phyloP scores from a whole-genome alignment of 352 stramenopile genomes.

The Halophytophthora batemanensis region DNA sequence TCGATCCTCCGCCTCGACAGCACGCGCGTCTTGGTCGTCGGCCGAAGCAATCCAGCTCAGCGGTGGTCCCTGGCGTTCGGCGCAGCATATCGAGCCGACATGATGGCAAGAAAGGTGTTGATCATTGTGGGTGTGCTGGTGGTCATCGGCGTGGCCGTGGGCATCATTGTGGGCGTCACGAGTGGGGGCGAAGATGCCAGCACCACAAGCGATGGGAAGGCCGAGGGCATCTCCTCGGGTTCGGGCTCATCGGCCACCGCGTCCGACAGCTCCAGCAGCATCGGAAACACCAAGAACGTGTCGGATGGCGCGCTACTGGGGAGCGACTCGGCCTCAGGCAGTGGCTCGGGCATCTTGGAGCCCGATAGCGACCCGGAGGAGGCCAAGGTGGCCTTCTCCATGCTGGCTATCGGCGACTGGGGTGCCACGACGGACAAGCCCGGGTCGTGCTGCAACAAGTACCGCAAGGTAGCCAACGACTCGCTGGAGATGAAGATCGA shows the following conservation, averaged over 20 bases:
- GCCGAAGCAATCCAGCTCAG: no score
- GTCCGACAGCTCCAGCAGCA: slow-evolving; percentile 9
- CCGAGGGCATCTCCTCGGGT: no score
- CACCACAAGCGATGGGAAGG: slow-evolving; percentile 24
- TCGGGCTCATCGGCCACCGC: no score
- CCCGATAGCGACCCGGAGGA: slow-evolving; percentile 59
- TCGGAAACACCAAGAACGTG: slow-evolving; percentile 25
- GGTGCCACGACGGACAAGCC: slow-evolving; percentile 84
- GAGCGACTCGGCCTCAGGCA: slow-evolving; percentile 26
- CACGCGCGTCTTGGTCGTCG: no score
- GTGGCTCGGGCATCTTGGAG: slow-evolving; percentile 29
- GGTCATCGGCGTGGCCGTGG: slow-evolving; percentile 58
- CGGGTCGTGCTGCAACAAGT: slow-evolving; percentile 88
- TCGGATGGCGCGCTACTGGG: slow-evolving; percentile 48
- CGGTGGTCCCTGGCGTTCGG: no score
- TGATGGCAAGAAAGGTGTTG: slow-evolving; percentile 51
- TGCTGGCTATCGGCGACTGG: slow-evolving; percentile 87
- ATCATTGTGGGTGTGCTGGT: slow-evolving; percentile 69
- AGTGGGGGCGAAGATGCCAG: slow-evolving; percentile 24
- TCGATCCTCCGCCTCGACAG: no score
- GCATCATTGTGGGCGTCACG: slow-evolving; percentile 67
- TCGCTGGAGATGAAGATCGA: slow-evolving; percentile 86
- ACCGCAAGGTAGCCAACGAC: slow-evolving; percentile 74
- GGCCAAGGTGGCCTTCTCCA: slow-evolving; percentile 55
- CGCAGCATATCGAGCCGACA: no score